A percentile compares a stretch with the other conserved stretches of the same genome.
phyloP scores from a whole-genome alignment of 2,329 filamentous ascomycete species.

The Alternaria sp. region DNA sequence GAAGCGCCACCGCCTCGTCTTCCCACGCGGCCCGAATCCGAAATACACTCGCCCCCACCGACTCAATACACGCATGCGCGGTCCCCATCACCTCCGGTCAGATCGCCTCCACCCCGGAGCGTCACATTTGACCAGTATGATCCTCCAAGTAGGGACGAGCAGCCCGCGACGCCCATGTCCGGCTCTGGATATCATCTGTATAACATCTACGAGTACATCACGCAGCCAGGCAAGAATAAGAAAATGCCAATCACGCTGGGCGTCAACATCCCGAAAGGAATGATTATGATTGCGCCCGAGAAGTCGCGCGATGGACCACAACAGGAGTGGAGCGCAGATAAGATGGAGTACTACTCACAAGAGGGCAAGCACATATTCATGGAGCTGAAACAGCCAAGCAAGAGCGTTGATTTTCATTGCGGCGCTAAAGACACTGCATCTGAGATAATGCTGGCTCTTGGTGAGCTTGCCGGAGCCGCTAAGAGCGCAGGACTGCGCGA shows the following conservation, averaged over 20 bases:
- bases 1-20: constrained; percentile 67
- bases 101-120: constrained; percentile 51
- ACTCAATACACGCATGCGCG: constrained; percentile 53
- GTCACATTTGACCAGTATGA: constrained; percentile 56
- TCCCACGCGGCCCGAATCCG: constrained; percentile 69
- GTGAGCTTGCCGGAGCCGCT: constrained; percentile 86
- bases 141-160: constrained; percentile 50
- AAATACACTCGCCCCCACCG: constrained; percentile 61
- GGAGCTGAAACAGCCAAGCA: constrained; percentile 89
- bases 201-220: constrained; percentile 97
- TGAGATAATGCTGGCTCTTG: constrained; percentile 87
- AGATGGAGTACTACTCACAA: constrained; percentile 95
- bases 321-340: constrained; percentile 93
- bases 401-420: constrained; percentile 95
- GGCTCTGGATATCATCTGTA: constrained; percentile 92
- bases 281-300: constrained; percentile 90
- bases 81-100: constrained; percentile 49
- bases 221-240: constrained; percentile 95
- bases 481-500: constrained; percentile 85
- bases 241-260: constrained; percentile 98
- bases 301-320: constrained; percentile 82
- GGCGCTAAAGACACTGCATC: constrained; percentile 96
- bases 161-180: constrained; percentile 54
- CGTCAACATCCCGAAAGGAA: constrained; percentile 88
- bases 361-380: constrained; percentile 98